Evolutionary conservation across 139 green algal genomes (phyloP).

Genomic region (Auxenochlorella protothecoides): DNA sequence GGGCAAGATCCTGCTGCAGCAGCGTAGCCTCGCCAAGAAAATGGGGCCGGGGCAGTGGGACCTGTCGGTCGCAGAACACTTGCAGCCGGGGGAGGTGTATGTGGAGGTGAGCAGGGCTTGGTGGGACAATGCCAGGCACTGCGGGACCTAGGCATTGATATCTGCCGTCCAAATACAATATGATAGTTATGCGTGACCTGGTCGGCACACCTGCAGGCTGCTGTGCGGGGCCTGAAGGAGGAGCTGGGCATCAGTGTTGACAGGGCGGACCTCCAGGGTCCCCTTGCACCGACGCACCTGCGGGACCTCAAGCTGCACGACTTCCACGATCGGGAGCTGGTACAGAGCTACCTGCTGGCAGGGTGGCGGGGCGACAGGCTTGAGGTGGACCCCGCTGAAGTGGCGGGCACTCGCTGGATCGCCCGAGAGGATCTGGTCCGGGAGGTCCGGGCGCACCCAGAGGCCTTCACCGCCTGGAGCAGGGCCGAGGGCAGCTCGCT

Average conservation of each 20-base stretch:
- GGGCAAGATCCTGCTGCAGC: constrained; percentile 46
- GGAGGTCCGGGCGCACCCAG: too few species aligned
- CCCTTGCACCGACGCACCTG: constrained; percentile 32
- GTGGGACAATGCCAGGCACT: too few species aligned
- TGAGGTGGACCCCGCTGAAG: too few species aligned
- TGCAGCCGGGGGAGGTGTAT: constrained; percentile 50
- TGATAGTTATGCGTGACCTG: too few species aligned
- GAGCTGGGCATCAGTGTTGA: constrained; percentile 44
- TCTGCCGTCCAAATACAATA: too few species aligned
- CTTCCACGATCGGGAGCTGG: constrained; percentile 31
- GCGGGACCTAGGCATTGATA: too few species aligned
- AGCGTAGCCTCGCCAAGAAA: constrained; percentile 39
- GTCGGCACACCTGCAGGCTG: constrained; percentile 11
- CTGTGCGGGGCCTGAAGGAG: constrained; percentile 43
- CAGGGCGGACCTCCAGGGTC: constrained; percentile 15
- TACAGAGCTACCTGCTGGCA: constrained; percentile 18
- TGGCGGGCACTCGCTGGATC: too few species aligned
- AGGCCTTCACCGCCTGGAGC: too few species aligned
- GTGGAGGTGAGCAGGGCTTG: constrained; percentile 5
- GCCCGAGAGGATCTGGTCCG: too few species aligned
- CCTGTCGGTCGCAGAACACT: constrained; percentile 55
- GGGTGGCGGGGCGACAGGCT: background rate
- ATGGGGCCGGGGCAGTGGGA: constrained; percentile 60
- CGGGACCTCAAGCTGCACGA: constrained; percentile 20
- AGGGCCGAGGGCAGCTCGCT: too few species aligned